Conservation (phyloP, 2,329 filamentous ascomycete genomes). For the Colletotrichum tropicicola region DNA sequence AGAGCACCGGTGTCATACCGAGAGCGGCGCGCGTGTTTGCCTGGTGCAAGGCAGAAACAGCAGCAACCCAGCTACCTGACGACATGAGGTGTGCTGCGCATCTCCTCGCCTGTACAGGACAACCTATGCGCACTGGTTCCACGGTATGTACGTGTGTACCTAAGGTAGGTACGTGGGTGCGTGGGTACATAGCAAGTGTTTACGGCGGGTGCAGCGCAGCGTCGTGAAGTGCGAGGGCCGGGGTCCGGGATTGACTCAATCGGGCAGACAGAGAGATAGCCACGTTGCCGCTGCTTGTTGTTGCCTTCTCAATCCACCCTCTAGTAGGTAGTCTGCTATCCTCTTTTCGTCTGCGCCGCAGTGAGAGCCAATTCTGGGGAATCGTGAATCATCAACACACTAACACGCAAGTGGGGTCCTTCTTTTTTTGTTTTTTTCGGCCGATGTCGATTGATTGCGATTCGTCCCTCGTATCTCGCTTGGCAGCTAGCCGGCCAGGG, state of each 20-base stretch:
- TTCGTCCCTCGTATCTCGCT: constrained; percentile 11
- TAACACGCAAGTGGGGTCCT: too few species aligned
- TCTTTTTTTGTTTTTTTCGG: neutral
- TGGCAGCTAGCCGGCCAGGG: neutral
- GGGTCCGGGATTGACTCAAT: neutral
- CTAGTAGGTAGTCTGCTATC: neutral
- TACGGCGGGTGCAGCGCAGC: too few species aligned
- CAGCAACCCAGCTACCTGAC: neutral
- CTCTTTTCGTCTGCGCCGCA: neutral
- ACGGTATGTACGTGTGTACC: neutral
- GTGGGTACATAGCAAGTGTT: neutral
- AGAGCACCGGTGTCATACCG: too few species aligned
- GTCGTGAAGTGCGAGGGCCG: constrained; percentile 5
- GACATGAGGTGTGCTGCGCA: neutral
- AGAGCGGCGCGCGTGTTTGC: too few species aligned
- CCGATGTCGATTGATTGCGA: neutral
- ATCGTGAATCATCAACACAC: neutral
- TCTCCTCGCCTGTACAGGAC: neutral
- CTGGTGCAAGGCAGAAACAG: too few species aligned
- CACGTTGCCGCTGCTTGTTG: neutral
- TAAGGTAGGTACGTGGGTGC: neutral
- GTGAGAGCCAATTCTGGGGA: neutral
- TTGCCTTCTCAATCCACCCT: neutral
- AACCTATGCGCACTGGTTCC: neutral
- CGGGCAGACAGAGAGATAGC: neutral